Evolutionary conservation across 768 basidiomycete genomes (phyloP).

Genomic region (Suillus decipiens): DNA sequence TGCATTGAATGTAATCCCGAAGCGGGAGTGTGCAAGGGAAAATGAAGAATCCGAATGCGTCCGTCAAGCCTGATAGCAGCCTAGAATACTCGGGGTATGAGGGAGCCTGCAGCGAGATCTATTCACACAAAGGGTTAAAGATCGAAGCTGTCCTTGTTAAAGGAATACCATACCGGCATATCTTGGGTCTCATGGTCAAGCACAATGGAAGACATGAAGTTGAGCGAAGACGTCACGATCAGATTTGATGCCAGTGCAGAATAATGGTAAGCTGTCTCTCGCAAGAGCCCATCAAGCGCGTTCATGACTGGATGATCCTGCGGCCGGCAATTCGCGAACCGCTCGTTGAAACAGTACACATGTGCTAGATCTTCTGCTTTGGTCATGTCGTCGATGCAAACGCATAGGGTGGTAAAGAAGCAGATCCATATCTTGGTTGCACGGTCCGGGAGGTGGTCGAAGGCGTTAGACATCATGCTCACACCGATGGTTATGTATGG

Average conservation of each 20-base stretch:
- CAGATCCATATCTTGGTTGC: conserved; percentile 36
- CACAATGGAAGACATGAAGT: conserved; percentile 35
- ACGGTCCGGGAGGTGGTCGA: conserved; percentile 26
- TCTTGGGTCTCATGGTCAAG: conserved; percentile 33
- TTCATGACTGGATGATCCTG: conserved; percentile 37
- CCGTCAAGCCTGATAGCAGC: conserved; percentile 34
- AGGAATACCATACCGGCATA: conserved; percentile 25
- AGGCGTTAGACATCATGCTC: conserved; percentile 12
- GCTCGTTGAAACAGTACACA: conserved; percentile 36
- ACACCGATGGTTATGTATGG: neutral
- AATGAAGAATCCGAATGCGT: conserved; percentile 38
- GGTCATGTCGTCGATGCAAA: conserved; percentile 39
- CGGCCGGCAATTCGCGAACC: conserved; percentile 28
- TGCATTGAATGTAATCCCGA: conserved; percentile 36
- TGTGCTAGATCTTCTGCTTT: conserved; percentile 22
- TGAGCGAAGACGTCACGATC: conserved; percentile 38
- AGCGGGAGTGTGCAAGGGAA: conserved; percentile 37
- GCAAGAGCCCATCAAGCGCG: conserved; percentile 35
- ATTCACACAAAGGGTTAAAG: neutral
- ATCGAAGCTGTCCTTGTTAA: neutral
- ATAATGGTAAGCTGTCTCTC: conserved; percentile 31
- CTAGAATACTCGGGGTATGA: conserved; percentile 30
- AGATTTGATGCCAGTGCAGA: conserved; percentile 33
- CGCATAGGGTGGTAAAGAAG: conserved; percentile 39
- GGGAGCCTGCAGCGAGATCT: conserved; percentile 24